phyloP scores from a whole-genome alignment of 495 filamentous ascomycete species.

The Emericellopsis terricola region DNA sequence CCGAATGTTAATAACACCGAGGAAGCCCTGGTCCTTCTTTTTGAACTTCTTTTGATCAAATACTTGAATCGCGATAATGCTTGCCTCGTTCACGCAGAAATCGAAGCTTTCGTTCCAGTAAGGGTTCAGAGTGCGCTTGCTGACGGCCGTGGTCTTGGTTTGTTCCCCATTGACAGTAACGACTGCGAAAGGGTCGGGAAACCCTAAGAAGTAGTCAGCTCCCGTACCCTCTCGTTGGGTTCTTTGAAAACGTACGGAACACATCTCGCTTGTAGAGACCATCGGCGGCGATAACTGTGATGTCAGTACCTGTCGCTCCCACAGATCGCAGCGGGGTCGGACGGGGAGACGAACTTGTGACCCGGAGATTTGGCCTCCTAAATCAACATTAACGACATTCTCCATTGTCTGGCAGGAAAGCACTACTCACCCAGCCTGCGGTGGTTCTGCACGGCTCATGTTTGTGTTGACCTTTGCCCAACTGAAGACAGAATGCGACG shows the following conservation, averaged over 20 bases:
- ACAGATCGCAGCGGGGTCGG: conserved; percentile 1
- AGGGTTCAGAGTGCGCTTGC: conserved; percentile 92
- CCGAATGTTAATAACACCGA: conserved; percentile 92
- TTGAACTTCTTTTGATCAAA: conserved; percentile 99
- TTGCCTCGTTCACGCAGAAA: conserved; percentile 87
- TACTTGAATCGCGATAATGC: conserved; percentile 91
- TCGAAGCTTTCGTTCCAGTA: conserved; percentile 99
- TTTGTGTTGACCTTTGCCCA: too few relatives aligned
- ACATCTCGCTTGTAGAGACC: conserved; percentile 98
- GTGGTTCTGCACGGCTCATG: too few relatives aligned
- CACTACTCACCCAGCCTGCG: too few relatives aligned
- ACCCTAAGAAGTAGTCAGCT: too few relatives aligned
- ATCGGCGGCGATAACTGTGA: conserved; percentile 91
- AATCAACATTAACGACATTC: background rate
- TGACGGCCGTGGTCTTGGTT: conserved; percentile 85
- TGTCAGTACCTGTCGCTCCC: conserved; percentile 5
- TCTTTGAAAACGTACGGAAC: conserved; percentile 78
- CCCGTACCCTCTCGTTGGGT: too few relatives aligned
- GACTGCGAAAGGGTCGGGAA: conserved; percentile 94
- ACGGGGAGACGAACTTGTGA: conserved; percentile 37
- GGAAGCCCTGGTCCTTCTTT: conserved; percentile 98
- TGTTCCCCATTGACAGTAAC: conserved; percentile 94
- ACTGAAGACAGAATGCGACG: too few relatives aligned
- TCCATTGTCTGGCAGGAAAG: too few relatives aligned
- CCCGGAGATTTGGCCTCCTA: conserved; percentile 43